Percentiles rank a stretch among this genome's conserved stretches.
Conservation (phyloP, 2,329 filamentous ascomycete species). For the Epicoccum sorghinum region DNA sequence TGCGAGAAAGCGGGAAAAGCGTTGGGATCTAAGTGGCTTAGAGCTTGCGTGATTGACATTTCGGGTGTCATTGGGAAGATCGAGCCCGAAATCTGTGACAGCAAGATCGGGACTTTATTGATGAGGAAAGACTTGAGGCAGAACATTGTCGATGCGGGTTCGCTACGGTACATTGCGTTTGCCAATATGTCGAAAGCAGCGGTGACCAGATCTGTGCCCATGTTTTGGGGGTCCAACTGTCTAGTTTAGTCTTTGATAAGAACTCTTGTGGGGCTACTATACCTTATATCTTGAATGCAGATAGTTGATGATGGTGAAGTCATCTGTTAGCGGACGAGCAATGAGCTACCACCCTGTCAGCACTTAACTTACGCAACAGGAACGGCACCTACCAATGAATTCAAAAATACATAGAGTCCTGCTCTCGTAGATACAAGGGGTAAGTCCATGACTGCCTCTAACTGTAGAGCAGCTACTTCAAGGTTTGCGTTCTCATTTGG, state of each 20-base stretch:
- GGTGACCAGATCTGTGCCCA: conserved; percentile 81
- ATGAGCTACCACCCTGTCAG: conserved; percentile 67
- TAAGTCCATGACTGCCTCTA: conserved; percentile 67
- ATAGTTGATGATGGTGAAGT: conserved; percentile 77
- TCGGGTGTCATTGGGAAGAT: conserved; percentile 67
- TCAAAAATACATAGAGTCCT: conserved; percentile 84
- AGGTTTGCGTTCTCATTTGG: conserved; percentile 45
- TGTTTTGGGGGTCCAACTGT: conserved; percentile 76
- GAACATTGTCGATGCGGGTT: conserved; percentile 66
- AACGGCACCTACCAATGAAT: conserved; percentile 68
- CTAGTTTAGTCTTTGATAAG: conserved; percentile 32
- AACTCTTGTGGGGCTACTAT: conserved; percentile 24
- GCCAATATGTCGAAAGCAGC: conserved; percentile 89
- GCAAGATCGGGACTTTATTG: conserved; percentile 69
- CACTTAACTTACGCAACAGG: not conserved
- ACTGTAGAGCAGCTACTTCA: conserved; percentile 55
- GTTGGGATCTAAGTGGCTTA: conserved; percentile 67
- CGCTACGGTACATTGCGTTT: conserved; percentile 78
- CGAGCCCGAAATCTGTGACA: conserved; percentile 62
- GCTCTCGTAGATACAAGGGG: conserved; percentile 77
- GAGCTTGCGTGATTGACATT: conserved; percentile 68
- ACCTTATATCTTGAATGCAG: conserved; percentile 85
- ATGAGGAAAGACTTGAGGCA: conserved; percentile 86
- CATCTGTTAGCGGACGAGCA: conserved; percentile 82
- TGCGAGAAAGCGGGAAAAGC: conserved; percentile 69